phyloP scores from a whole-genome alignment of 305 asterid genomes.

The Striga hermonthica region DNA sequence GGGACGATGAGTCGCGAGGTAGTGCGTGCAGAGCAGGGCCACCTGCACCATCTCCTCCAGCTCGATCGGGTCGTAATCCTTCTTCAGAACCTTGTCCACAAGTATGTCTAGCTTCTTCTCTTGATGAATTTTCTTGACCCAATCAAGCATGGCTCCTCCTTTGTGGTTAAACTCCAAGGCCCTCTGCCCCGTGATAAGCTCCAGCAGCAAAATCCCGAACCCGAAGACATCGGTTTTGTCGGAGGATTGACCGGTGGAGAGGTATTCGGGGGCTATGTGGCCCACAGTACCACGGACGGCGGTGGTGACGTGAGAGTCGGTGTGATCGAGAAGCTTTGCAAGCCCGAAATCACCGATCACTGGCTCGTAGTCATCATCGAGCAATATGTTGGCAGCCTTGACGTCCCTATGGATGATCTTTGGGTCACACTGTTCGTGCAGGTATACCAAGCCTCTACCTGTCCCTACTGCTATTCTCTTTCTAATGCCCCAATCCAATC shows the following conservation, averaged over 20 bases:
- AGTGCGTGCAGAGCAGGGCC: constrained; percentile 79
- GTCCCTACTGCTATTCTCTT: constrained; percentile 85
- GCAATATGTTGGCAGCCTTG: constrained; percentile 89
- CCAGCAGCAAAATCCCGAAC: constrained; percentile 80
- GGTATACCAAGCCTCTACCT: constrained; percentile 75
- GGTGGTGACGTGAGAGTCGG: constrained; percentile 82
- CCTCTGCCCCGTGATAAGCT: constrained; percentile 84
- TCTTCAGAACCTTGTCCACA: constrained; percentile 67
- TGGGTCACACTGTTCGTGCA: constrained; percentile 92
- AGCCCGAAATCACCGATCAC: constrained; percentile 93
- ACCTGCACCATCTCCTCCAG: constrained; percentile 88
- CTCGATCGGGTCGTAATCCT: constrained; percentile 64
- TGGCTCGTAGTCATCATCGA: constrained; percentile 81
- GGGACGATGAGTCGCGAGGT: constrained; percentile 76
- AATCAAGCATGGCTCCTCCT: constrained; percentile 94
- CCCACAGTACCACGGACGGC: constrained; percentile 98
- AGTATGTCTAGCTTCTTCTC: constrained; percentile 84
- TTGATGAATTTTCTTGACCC: constrained; percentile 86
- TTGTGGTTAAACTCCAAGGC: constrained; percentile 87
- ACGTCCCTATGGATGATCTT: constrained; percentile 92
- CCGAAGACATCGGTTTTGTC: constrained; percentile 93
- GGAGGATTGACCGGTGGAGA: constrained; percentile 88
- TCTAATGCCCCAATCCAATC: constrained; percentile 78
- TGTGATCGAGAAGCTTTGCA: constrained; percentile 92
- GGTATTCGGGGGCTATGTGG: constrained; percentile 86